phyloP scores from a whole-genome alignment of 371 early-diverging fungal genomes.

The Mortierella sp. region DNA sequence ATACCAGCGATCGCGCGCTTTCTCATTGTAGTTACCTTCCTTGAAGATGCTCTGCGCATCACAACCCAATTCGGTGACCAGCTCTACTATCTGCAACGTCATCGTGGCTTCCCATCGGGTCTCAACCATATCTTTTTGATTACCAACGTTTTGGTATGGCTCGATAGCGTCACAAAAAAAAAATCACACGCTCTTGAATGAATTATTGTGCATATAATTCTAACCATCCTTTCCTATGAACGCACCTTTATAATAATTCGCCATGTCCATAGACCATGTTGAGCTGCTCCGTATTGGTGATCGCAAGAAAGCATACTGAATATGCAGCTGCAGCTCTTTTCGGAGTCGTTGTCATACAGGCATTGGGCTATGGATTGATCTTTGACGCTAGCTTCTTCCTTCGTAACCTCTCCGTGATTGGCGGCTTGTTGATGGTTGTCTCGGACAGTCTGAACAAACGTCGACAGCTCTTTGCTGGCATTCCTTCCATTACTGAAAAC shows the following conservation, averaged over 20 bases:
- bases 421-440: slow-evolving; percentile 96
- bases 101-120: slow-evolving; percentile 83
- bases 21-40: slow-evolving; percentile 94
- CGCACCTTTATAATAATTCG: background rate
- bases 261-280: slow-evolving; percentile 74
- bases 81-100: slow-evolving; percentile 80
- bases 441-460: slow-evolving; percentile 78
- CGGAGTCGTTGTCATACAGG: slow-evolving; percentile 86
- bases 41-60: slow-evolving; percentile 94
- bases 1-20: slow-evolving; percentile 92
- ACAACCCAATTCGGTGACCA: slow-evolving; percentile 91
- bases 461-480: slow-evolving; percentile 86
- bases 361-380: slow-evolving; percentile 93
- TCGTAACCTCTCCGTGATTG: slow-evolving; percentile 92
- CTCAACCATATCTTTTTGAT: slow-evolving; percentile 87
- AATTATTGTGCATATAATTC: no score
- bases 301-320: slow-evolving; percentile 82
- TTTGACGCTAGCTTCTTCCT: slow-evolving; percentile 92
- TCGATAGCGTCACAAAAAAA: background rate
- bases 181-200: background rate
- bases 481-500: slow-evolving; percentile 86
- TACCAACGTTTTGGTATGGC: slow-evolving; percentile 78
- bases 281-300: slow-evolving; percentile 80
- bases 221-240: no score
- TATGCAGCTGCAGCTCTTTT: slow-evolving; percentile 86